Base-by-base conservation (phyloP, 768 basidiomycete genomes). In the Boletellus ananiceps region DNA sequence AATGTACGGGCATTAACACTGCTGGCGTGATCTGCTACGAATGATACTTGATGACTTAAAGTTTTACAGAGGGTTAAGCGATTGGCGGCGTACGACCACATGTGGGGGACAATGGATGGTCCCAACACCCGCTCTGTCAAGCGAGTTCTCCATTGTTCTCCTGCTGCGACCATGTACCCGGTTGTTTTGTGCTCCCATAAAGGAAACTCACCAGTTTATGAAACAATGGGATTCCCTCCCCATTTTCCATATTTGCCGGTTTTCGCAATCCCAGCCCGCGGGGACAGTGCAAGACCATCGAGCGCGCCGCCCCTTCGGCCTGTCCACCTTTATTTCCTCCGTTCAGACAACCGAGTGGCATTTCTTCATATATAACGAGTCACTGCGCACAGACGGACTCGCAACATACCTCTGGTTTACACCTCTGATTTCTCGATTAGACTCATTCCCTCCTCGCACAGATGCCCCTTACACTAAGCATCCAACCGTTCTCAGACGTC, bases 381-480 rank as follows among this genome's bases (percentile, higher is more conserved):
- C 19, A 19, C 49, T 21, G 14, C 27, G 33, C 47, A 41, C 31
- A 13, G 40, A 37, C 44, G 37, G 35, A 19, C 43, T 25, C 23
- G 5, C 23, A 7, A 25, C 5, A 35, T 45, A 33, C 39, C 37
- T 51, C 52, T 55, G 52, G 23, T 23, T 23, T 58, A 47, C 53
- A 43, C 52, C 47, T 50, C 59, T 47, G 31, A 46, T 48, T 46
- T 31, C 51, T 49, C 42, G 49, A 52, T 40, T 12, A 54, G 43
- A 42, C 11, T 19, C 25, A 42, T 50, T 51, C 45, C 56, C 48
- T 55, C 49, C 47, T 55, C 41, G 9, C 61, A 58, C n/a, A 54
- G 57, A 91, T 90, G 88, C 74, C 86, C 35, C 70, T 90, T 58
- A 73, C 79, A 42, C 62, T 92, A 49, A 70, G 77, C 45, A 84